These are phyloP conservation scores for Trametes meyenii DNA, from an alignment of 768 basidiomycete genomes.

Conservation along the genomic window DNA sequence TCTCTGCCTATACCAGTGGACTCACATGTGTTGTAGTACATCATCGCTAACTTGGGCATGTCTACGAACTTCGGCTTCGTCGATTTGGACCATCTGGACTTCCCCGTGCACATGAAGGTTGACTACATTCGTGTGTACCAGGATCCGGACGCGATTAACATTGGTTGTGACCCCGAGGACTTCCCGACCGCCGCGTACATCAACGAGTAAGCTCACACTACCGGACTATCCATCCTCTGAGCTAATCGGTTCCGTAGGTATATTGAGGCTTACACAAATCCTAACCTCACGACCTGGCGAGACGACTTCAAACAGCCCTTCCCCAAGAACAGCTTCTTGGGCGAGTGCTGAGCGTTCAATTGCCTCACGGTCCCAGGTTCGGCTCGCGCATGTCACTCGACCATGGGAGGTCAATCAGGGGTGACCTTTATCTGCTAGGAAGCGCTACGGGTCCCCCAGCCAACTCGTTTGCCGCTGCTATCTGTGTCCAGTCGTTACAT, in stretches of 20 bases:
- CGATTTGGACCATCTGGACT: slow-evolving; percentile 54
- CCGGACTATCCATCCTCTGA: not conserved
- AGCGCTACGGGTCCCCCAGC: slow-evolving; percentile 1
- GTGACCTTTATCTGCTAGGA: too few species aligned
- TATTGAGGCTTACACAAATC: slow-evolving; percentile 71
- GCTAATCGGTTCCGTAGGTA: slow-evolving; percentile 44
- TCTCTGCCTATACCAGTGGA: too few species aligned
- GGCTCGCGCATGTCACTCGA: not conserved
- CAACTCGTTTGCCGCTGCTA: not conserved
- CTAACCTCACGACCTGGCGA: slow-evolving; percentile 55
- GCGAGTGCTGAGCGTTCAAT: slow-evolving; percentile 39
- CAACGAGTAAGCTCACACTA: slow-evolving; percentile 48
- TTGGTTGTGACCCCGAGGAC: slow-evolving; percentile 70
- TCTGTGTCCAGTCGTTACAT: slow-evolving; percentile 19
- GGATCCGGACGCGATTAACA: slow-evolving; percentile 47
- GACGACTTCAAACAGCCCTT: slow-evolving; percentile 49
- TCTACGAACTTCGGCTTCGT: slow-evolving; percentile 65
- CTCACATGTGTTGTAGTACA: slow-evolving; percentile 40
- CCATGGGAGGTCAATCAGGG: too few species aligned
- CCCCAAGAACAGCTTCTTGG: slow-evolving; percentile 54
- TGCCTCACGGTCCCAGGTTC: not conserved
- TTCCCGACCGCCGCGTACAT: slow-evolving; percentile 84
- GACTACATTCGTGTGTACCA: slow-evolving; percentile 88
- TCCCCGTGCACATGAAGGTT: slow-evolving; percentile 63
- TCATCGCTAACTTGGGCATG: slow-evolving; percentile 63